Evolutionary conservation across 805 yeast genomes (phyloP).

Genomic region (Saccharomycopsis sp.): DNA sequence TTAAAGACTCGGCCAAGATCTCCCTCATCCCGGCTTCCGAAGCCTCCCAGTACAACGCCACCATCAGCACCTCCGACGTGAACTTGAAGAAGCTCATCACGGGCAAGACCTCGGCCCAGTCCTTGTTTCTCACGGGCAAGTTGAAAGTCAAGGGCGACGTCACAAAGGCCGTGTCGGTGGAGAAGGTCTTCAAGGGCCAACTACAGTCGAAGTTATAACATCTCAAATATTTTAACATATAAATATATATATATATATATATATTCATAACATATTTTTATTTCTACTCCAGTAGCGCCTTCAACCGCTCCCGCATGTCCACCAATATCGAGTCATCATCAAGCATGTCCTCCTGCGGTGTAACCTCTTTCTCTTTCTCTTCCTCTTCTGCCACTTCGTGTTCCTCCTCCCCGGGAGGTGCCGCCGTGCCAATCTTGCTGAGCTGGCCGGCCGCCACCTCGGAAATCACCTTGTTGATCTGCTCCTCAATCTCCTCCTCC

Average conservation of each 20-base stretch:
- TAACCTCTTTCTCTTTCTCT: slow-evolving; percentile 30
- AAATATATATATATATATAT: too few relatives aligned
- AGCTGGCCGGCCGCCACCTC: slow-evolving; percentile 37
- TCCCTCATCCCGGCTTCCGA: slow-evolving; percentile 35
- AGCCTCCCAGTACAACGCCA: slow-evolving; percentile 51
- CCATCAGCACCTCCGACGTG: slow-evolving; percentile 53
- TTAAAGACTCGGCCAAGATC: slow-evolving; percentile 47
- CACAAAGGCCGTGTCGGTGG: slow-evolving; percentile 62
- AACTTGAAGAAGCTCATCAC: slow-evolving; percentile 62
- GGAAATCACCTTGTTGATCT: slow-evolving; percentile 52
- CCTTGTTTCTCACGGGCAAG: slow-evolving; percentile 74
- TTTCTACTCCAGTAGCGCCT: slow-evolving; percentile 52
- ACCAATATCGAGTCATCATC: slow-evolving; percentile 69
- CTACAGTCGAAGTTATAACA: slow-evolving; percentile 1
- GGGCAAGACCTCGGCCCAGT: slow-evolving; percentile 80
- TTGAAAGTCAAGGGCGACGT: slow-evolving; percentile 84
- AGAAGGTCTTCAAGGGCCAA: slow-evolving; percentile 6
- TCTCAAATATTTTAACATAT: neutral
- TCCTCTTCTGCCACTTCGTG: slow-evolving; percentile 24
- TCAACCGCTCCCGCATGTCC: slow-evolving; percentile 82
- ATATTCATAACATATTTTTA: neutral
- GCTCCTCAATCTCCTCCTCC: slow-evolving; percentile 55
- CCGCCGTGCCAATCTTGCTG: slow-evolving; percentile 28
- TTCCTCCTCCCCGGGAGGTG: slow-evolving; percentile 24
- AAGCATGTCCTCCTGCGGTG: slow-evolving; percentile 40